These are phyloP conservation scores for Pseudogymnoascus verrucosus DNA, from an alignment of 2,329 filamentous ascomycete genomes.

Conservation along the genomic window DNA sequence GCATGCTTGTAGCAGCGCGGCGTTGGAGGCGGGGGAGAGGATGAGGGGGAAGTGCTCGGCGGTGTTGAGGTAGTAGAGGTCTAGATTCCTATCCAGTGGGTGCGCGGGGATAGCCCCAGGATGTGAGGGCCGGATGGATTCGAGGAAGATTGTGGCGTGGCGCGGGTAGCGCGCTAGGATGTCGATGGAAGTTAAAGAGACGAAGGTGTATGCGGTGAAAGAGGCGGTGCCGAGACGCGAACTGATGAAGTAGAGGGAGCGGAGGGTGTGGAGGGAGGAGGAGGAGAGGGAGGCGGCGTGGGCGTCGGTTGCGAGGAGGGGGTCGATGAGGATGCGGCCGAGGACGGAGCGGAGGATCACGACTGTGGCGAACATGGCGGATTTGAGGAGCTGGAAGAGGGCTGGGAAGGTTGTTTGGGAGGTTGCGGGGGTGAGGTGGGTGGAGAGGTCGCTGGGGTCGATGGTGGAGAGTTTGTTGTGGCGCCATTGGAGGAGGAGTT, in stretches of 20 bases:
- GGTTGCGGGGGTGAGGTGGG: slow-evolving; percentile 50
- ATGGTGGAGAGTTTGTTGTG: slow-evolving; percentile 61
- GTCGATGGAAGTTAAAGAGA: slow-evolving; percentile 60
- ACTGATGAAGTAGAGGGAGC: slow-evolving; percentile 61
- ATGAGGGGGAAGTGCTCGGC: slow-evolving; percentile 60
- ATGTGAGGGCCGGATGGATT: slow-evolving; percentile 22
- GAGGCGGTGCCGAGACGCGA: slow-evolving; percentile 54
- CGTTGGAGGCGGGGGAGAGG: slow-evolving; percentile 48
- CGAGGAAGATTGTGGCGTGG: slow-evolving; percentile 51
- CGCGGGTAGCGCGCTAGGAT: slow-evolving; percentile 55
- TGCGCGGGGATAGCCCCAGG: slow-evolving; percentile 51
- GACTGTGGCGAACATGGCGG: slow-evolving; percentile 55
- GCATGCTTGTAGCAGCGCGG: slow-evolving; percentile 52
- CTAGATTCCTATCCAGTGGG: slow-evolving; percentile 55
- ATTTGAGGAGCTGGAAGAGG: slow-evolving; percentile 58
- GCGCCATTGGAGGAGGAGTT: slow-evolving; percentile 55
- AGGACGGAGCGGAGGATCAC: slow-evolving; percentile 53
- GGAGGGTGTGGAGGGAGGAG: slow-evolving; percentile 54
- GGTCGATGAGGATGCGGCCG: slow-evolving; percentile 50
- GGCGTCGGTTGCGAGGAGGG: slow-evolving; percentile 41
- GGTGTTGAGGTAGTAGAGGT: slow-evolving; percentile 67
- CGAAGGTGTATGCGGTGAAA: slow-evolving; percentile 63
- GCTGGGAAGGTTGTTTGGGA: slow-evolving; percentile 49
- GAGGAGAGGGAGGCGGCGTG: slow-evolving; percentile 50
- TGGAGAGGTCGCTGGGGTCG: slow-evolving; percentile 51